Evolutionary conservation across 805 yeast genomes (phyloP), one percentile per base, ranked within the genome.

Genomic region (Candida pseudofarinosa): DNA sequence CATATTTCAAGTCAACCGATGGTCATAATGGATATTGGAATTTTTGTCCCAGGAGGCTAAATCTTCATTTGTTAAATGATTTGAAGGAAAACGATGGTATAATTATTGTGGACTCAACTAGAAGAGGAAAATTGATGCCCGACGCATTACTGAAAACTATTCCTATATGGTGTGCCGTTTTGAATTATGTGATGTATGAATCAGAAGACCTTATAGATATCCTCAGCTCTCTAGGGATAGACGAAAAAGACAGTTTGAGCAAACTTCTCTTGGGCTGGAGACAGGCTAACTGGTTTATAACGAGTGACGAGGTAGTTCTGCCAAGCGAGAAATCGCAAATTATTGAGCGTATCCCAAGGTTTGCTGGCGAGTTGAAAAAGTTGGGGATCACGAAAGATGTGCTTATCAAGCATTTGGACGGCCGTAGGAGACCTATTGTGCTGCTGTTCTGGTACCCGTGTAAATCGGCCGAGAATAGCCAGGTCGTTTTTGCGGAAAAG

Each of bases 151-250:
- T 89, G 52, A 89, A 89, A 53, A 89, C 96, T 0, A 70, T 89
- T 1, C 97, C 97, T 0, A 85, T 88, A 1, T 89, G 97, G 97
- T 85, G 95, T 61, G 85, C 90, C 0, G 88, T 86, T 3, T 44
- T 88, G 15, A 86, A 85, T 54, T 59, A 60, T 31, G 65, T 83
- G 0, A 61, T 80, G 58, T 71, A 72, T 43, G 78, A 69, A 16
- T 53, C 47, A 3, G 49, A 46, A 15, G 52, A 20, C 3, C 42
- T 30, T 20, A 38, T 37, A 10, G 43, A 38, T 5, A 35, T 45
- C 14, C 8, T 36, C 4, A 19, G 38, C 4, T 34, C 17, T 10
- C 40, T 45, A 19, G 36, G 41, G 4, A 7, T 37, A 5, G 28
- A 38, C 20, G 10, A 36, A 14, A 33, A 40, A 4, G 14, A 23